Evolutionary conservation across 2,329 filamentous ascomycete genomes (phyloP).

Genomic region (Penicillium janthinellum): DNA sequence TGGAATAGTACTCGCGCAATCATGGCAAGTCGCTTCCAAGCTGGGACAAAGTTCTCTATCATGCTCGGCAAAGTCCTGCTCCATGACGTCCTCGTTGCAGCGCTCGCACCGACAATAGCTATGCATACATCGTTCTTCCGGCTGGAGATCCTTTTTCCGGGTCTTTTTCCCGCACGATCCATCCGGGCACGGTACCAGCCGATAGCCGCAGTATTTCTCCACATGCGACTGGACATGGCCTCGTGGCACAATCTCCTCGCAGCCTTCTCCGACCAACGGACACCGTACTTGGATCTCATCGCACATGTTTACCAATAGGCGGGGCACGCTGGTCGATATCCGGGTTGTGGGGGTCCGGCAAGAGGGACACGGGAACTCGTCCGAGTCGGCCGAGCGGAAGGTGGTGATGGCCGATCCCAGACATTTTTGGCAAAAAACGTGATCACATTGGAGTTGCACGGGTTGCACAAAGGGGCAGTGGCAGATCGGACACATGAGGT

Average conservation of each 20-base stretch:
- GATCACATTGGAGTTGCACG: conserved; percentile 61
- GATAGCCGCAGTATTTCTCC: conserved; percentile 61
- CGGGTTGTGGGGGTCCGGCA: conserved; percentile 53
- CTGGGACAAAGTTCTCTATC: conserved; percentile 40
- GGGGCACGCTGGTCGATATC: conserved; percentile 50
- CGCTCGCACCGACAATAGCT: conserved; percentile 54
- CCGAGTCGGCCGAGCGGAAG: conserved; percentile 32
- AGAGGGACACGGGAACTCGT: conserved; percentile 56
- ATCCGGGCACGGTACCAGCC: conserved; percentile 55
- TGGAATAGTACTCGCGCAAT: conserved; percentile 39
- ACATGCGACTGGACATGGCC: conserved; percentile 62
- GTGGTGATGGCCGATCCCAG: conserved; percentile 52
- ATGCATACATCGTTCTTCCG: conserved; percentile 56
- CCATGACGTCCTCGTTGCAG: conserved; percentile 56
- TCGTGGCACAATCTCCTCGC: conserved; percentile 55
- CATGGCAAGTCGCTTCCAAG: conserved; percentile 39
- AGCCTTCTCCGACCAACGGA: conserved; percentile 58
- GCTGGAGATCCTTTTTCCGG: conserved; percentile 57
- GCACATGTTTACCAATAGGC: conserved; percentile 62
- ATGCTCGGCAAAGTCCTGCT: conserved; percentile 55
- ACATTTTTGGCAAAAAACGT: conserved; percentile 65
- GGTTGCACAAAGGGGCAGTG: conserved; percentile 64
- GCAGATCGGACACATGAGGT: conserved; percentile 66
- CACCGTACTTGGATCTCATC: conserved; percentile 63
- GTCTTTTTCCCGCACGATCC: conserved; percentile 54